Evolutionary conservation across 129 eudicot genomes (phyloP).

Genomic region (Arctium lappa): DNA sequence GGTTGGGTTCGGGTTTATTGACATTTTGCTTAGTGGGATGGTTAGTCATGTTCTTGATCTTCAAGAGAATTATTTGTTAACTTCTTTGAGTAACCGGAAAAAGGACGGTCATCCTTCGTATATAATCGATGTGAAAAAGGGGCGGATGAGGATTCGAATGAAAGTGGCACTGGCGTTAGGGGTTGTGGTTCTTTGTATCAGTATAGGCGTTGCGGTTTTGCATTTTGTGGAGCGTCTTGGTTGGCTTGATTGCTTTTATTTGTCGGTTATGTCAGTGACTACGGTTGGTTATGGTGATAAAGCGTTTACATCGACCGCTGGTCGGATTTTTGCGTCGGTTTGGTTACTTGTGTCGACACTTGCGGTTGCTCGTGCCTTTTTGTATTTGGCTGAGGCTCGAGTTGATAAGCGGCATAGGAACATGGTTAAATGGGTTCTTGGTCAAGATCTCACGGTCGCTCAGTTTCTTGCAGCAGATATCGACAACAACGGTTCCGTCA

Average conservation of each 20-base stretch:
- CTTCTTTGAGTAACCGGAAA: slow-evolving; percentile 28
- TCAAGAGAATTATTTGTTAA: slow-evolving; percentile 59
- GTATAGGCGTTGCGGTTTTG: slow-evolving; percentile 55
- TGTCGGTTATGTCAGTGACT: slow-evolving; percentile 84
- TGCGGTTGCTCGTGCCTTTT: slow-evolving; percentile 78
- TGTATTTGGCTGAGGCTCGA: slow-evolving; percentile 73
- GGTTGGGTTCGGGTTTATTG: slow-evolving; percentile 72
- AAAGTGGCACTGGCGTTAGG: slow-evolving; percentile 78
- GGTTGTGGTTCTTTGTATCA: slow-evolving; percentile 67
- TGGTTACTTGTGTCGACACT: slow-evolving; percentile 80
- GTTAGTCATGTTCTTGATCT: slow-evolving; percentile 68
- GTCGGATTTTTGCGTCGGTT: slow-evolving; percentile 60
- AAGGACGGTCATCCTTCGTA: slow-evolving; percentile 22
- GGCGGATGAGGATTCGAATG: slow-evolving; percentile 78
- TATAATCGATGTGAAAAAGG: slow-evolving; percentile 64
- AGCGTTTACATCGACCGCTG: slow-evolving; percentile 46
- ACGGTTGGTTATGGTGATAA: slow-evolving; percentile 85
- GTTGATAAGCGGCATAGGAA: slow-evolving; percentile 68
- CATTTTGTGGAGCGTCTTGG: slow-evolving; percentile 51
- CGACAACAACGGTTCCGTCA: slow-evolving; percentile 67
- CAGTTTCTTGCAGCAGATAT: slow-evolving; percentile 74
- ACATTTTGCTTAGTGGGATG: slow-evolving; percentile 65
- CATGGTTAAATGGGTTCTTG: slow-evolving; percentile 65
- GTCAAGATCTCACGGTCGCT: slow-evolving; percentile 56
- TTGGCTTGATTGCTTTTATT: slow-evolving; percentile 65